Evolutionary conservation across 345 rosid genomes (phyloP).

Genomic region (Acer negundo): DNA sequence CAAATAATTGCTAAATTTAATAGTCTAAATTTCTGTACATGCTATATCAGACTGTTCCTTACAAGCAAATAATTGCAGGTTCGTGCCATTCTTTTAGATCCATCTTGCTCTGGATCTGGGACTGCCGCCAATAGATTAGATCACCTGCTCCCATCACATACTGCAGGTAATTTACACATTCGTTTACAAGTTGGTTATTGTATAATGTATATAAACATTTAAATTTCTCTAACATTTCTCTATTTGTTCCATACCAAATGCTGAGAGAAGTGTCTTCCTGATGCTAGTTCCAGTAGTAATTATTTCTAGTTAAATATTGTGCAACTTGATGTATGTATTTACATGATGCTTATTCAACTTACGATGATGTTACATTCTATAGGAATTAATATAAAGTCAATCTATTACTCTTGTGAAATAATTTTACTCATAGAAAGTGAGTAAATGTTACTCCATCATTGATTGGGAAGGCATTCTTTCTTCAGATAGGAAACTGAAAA

Average conservation of each 20-base stretch:
- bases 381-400: not conserved
- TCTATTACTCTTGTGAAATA: not conserved
- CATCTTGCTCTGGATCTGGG: constrained; percentile 97
- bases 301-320: not conserved
- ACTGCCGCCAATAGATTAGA: constrained; percentile 79
- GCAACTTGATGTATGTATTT: too few relatives aligned
- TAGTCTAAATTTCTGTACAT: not conserved
- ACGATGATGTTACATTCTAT: not conserved
- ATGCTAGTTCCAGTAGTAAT: not conserved
- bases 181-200: not conserved
- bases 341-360: not conserved
- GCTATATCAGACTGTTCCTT: not conserved
- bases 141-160: constrained; percentile 84
- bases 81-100: constrained; percentile 85
- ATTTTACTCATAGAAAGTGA: not conserved
- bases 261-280: not conserved
- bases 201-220: not conserved
- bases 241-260: not conserved
- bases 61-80: constrained; percentile 44
- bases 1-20: too few relatives aligned
- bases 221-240: not conserved
- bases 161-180: constrained; percentile 34
- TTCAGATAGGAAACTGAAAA: not conserved
- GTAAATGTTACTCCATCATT: not conserved
- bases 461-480: not conserved